Base-by-base conservation (phyloP, 2,329 filamentous ascomycete species). In the Neonectria coccinea region DNA sequence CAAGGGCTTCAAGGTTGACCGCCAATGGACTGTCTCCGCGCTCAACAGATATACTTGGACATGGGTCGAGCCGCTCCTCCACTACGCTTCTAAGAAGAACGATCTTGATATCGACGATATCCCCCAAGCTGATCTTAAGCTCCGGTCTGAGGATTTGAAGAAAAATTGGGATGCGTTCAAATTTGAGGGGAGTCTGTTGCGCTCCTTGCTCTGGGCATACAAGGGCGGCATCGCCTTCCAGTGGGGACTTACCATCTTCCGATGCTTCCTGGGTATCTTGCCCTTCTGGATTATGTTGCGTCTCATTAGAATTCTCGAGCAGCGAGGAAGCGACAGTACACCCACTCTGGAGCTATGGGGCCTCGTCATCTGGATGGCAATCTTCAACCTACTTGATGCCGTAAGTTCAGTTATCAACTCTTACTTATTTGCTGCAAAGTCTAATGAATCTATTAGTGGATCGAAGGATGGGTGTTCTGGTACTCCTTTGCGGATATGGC, bases 211-310 rank as follows among this genome's bases (percentile, higher is more conserved):
- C 5, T 75, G 83, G 45, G 85, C 86, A 1, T 90, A 93, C 74
- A 85, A 85, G 65, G 76, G 76, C 25, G 76, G 81, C 1, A 82
- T 94, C 42, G 69, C 82, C 1, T 59, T 86, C 9, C 91, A 94
- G 77, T 89, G 86, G 80, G 50, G 79, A 2, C 74, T 92, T 8
- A 88, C 87, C 12, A 64, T 88, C 1, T 65, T 83, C 7, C 82
- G 84, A 20, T 85, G 86, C 9, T 70, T 90, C 31, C 70, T 91
- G n/a, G 88, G 88, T 59, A 89, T 94, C 62, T 85, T 87, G 0
- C 92, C 92, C 0, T 92, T 93, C 72, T 87, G 90, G 75, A 86
- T 89, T 29, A 87, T 92, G 67, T 83, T 90, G 62, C 85, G 86
- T 51, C 85, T 95, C 12, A 83, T 95, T 20, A 83, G 82, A 36